Evolutionary conservation across 2,329 filamentous ascomycete genomes (phyloP), one percentile per base, ranked within the genome.

Genomic region (Aspergillus hortae): DNA sequence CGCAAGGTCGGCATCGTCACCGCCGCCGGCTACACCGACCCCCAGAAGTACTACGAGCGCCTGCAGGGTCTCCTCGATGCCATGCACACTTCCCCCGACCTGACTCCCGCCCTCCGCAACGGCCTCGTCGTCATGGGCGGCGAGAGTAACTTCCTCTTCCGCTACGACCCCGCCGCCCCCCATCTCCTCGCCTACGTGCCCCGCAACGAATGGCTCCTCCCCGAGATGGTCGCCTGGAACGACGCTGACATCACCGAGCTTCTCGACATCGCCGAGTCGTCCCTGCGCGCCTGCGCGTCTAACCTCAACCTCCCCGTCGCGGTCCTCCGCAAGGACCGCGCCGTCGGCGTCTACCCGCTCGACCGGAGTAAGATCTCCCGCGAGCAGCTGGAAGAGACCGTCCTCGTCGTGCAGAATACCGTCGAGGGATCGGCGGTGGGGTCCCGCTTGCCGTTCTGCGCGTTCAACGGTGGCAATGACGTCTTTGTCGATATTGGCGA

Each of bases 401-500:
- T 99, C 0, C 79, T 99, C 10, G 90, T 95, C 1, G 90, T 94
- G 15, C 92, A 97, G 71, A 92, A 95, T 69, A 91, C 90, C 45
- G 80, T 99, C 4, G 92, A 97, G 72, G 82, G 92, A 62, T 89
- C 86, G 38, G 75, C 81, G 1, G 87, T 87, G 27, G 88, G 87
- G 1, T 72, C 77, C 40, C 70, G 80, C 58, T 62, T 99, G 30
- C 94, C 94, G 0, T 99, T 97, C 67, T 99, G 94, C 68, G 94
- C 94, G 19, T 99, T 46, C 15, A 11, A 42, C 81, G 78, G 92
- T 49, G 94, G 94, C 10, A 92, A 94, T 56, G 94, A 99, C 69
- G 91, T 97, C 40, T 99, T 99, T 72, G 92, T 99, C 49, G 94
- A 99, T 69, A 96, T 99, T 65, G 94, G 94, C 51, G 94, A 99